Conservation (phyloP, 202 grass and related monocot genomes). For the Digitaria exilis region DNA sequence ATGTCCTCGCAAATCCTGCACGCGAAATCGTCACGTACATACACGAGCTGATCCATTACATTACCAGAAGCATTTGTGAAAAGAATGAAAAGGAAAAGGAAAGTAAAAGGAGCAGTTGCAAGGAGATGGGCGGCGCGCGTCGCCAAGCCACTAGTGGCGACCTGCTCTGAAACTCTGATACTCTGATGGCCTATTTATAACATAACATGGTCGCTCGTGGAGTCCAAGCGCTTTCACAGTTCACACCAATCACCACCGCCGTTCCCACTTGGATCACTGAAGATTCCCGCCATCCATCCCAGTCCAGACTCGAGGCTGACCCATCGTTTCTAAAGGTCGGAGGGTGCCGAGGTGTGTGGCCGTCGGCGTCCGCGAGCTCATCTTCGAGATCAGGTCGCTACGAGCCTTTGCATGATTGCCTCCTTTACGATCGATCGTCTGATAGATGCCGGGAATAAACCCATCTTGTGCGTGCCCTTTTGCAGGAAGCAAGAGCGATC, state of each 20-base stretch:
- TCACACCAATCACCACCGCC: background rate
- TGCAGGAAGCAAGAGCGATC: slow-evolving; percentile 16
- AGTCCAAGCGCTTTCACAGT: background rate
- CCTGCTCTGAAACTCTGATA: too few species aligned
- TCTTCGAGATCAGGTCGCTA: background rate
- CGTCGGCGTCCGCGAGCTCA: background rate
- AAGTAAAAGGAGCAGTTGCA: background rate
- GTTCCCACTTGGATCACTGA: slow-evolving; percentile 11
- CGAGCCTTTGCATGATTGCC: slow-evolving; percentile 23
- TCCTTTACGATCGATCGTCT: slow-evolving; percentile 24
- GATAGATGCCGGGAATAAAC: slow-evolving; percentile 27
- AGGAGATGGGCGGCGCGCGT: background rate
- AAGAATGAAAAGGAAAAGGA: background rate
- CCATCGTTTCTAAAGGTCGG: slow-evolving; percentile 19
- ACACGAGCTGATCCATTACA: background rate
- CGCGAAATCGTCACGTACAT: background rate
- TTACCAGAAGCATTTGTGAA: background rate
- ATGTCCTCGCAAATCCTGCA: background rate
- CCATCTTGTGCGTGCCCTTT: background rate
- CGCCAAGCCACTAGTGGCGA: background rate
- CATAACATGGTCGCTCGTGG: background rate
- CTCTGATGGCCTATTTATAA: slow-evolving; percentile 9
- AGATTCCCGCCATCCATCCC: background rate
- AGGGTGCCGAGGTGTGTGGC: background rate
- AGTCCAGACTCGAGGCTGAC: background rate